phyloP scores from a whole-genome alignment of 129 eudicot species.

The Flaveria robusta region DNA sequence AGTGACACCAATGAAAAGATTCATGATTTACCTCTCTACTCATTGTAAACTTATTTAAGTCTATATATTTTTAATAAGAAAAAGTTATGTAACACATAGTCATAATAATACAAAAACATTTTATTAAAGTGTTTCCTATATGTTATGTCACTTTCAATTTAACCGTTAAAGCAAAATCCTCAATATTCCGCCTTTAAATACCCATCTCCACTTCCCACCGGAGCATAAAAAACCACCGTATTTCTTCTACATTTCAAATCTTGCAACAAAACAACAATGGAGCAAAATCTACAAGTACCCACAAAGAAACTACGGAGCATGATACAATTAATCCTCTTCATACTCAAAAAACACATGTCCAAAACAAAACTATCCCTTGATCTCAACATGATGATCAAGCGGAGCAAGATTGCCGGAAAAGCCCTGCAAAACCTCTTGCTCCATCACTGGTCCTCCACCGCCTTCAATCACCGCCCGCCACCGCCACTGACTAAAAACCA shows the following conservation, averaged over 20 bases:
- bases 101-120: too few species aligned
- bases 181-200: background rate
- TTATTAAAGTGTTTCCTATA: too few species aligned
- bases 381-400: slow-evolving; percentile 56
- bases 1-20: too few species aligned
- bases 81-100: too few species aligned
- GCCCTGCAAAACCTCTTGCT: slow-evolving; percentile 63
- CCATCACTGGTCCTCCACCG: slow-evolving; percentile 46
- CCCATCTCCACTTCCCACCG: background rate
- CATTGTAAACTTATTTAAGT: too few species aligned
- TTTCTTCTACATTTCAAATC: background rate
- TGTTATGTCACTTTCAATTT: background rate
- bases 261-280: slow-evolving; percentile 43
- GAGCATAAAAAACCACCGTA: background rate
- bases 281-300: slow-evolving; percentile 50
- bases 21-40: too few species aligned
- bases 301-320: slow-evolving; percentile 52
- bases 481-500: slow-evolving; percentile 31
- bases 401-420: slow-evolving; percentile 68
- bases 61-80: too few species aligned
- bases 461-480: slow-evolving; percentile 24
- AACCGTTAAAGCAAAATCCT: background rate
- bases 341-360: slow-evolving; percentile 50
- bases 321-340: slow-evolving; percentile 43
- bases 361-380: slow-evolving; percentile 55